These are phyloP conservation scores for Spiraea crenata DNA, from an alignment of 331 rosid genomes.

Conservation along the genomic window DNA sequence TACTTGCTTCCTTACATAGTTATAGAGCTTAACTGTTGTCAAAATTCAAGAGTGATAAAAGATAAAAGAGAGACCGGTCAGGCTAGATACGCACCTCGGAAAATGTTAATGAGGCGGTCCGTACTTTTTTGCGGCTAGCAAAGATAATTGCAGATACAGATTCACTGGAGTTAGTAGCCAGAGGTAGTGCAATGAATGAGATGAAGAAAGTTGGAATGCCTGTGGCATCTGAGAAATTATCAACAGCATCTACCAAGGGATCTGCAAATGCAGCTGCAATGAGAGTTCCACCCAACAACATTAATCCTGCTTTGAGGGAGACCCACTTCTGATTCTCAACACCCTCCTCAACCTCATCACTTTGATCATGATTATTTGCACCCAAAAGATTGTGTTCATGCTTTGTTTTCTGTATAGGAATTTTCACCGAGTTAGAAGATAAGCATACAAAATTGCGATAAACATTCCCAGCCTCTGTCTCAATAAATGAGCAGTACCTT, in stretches of 20 bases:
- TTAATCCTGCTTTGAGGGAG: conserved; percentile 54
- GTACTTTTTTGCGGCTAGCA: conserved; percentile 72
- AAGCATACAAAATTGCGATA: background rate
- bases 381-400: conserved; percentile 66
- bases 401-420: conserved; percentile 58
- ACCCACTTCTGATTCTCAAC: conserved; percentile 35
- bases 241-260: conserved; percentile 87
- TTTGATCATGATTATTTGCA: conserved; percentile 39
- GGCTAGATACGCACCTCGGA: conserved; percentile 73
- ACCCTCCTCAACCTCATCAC: conserved; percentile 49
- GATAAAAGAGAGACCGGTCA: background rate
- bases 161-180: conserved; percentile 95
- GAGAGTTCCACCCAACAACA: conserved; percentile 61
- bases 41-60: background rate
- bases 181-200: conserved; percentile 82
- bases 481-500: conserved; percentile 35
- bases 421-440: background rate
- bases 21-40: background rate
- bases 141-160: conserved; percentile 89
- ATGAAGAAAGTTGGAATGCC: conserved; percentile 93
- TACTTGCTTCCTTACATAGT: background rate
- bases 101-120: conserved; percentile 81
- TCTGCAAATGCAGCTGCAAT: conserved; percentile 90
- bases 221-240: conserved; percentile 88
- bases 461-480: background rate